These are phyloP conservation scores for Pouteria campechiana DNA, from an alignment of 179 eudicot species.

Conservation along the genomic window DNA sequence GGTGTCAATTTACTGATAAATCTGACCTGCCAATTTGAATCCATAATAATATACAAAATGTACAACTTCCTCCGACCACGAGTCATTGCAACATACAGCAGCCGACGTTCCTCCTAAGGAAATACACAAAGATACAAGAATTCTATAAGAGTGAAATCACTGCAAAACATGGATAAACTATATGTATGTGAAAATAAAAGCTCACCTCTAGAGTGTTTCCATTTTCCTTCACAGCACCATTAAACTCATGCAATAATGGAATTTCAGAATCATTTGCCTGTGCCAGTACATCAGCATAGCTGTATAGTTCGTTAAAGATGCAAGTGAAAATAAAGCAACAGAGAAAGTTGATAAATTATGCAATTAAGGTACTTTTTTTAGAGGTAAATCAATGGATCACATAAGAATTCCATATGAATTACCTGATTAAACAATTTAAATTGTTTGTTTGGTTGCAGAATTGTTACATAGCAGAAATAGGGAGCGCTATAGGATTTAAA, in stretches of 20 bases:
- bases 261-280: slow-evolving; percentile 93
- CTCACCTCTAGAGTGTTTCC: slow-evolving; percentile 69
- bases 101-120: slow-evolving; percentile 75
- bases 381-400: no score
- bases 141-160: background rate
- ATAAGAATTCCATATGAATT: no score
- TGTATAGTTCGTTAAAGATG: no score
- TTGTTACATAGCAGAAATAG: no score
- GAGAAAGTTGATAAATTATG: no score
- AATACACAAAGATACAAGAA: background rate
- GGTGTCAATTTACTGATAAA: background rate
- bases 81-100: slow-evolving; percentile 90
- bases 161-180: background rate
- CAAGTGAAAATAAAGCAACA: no score
- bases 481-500: no score
- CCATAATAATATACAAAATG: slow-evolving; percentile 61
- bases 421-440: no score
- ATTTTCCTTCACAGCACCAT: slow-evolving; percentile 45
- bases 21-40: slow-evolving; percentile 90
- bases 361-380: no score
- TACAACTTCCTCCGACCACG: slow-evolving; percentile 84
- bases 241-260: slow-evolving; percentile 77
- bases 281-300: no score
- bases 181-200: slow-evolving; percentile 1
- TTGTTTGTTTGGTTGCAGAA: no score